Evolutionary conservation across 192 early-diverging fungal species (phyloP), one percentile per base, ranked within the genome.

Genomic region (Linderina pennispora): DNA sequence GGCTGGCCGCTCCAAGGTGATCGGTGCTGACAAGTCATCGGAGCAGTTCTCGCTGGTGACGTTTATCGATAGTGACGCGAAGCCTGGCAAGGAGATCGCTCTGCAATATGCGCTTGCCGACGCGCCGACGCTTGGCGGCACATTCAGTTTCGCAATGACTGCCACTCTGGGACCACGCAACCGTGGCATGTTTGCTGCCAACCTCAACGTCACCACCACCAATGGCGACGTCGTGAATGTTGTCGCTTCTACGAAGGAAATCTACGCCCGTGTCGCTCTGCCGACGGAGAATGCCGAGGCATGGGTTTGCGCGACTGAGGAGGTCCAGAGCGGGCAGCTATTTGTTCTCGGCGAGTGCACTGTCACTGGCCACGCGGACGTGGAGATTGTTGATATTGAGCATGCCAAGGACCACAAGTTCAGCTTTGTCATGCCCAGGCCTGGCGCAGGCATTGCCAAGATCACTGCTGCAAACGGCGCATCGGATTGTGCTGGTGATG

Each of bases 161-260:
- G 55, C 44, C 31, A 71, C 60, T 5, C 51, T 71, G 28, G 60
- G 60, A 3, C 43, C 55, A 16, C 67, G 67, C 4, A 37, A 36
- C 32, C 67, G 67, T 37, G 67, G 60, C n/a, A 63, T 71, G 15
- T 71, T 71, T 45, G 61, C 58, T 18, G 52, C 67, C 20, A 71
- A 71, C 45, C 16, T 71, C 15, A 33, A 44, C 16, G 48, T 71
- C 6, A n/a, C n/a, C n/a, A 55, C 51, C 37, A 14, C 32, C 17
- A 16, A 44, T 21, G 24, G 14, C 11, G 14, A n/a, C 49, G 38
- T 31, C 8, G 25, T 71, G 33, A 20, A 23, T 22, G 43, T 73
- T 19, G 45, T 58, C 8, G 62, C 62, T 21, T 42, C 69, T 5
- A 49, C 69, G 3, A 73, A 73, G 46, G 62, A 64, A 35, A 58